Evolutionary conservation across 805 yeast species (phyloP).

Genomic region (Maudiozyma barnettii): DNA sequence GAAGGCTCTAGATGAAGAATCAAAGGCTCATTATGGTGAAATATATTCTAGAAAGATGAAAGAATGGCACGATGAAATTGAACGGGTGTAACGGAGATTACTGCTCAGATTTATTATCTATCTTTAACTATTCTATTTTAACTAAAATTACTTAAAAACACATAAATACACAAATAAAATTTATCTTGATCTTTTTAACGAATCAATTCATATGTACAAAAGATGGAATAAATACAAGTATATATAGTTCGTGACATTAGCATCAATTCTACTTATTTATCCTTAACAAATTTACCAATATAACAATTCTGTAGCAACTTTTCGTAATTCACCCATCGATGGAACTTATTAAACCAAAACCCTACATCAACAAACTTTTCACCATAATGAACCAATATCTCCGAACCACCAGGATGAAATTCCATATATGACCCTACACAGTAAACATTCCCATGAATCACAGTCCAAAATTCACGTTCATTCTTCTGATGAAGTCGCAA

Average conservation of each 20-base stretch:
- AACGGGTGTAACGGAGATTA: neutral
- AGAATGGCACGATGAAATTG: slow-evolving; percentile 5
- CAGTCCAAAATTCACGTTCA: slow-evolving; percentile 77
- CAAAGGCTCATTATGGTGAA: slow-evolving; percentile 18
- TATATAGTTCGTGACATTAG: neutral
- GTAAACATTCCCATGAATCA: slow-evolving; percentile 69
- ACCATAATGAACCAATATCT: slow-evolving; percentile 54
- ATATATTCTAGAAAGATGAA: slow-evolving; percentile 15
- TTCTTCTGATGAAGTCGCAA: slow-evolving; percentile 45
- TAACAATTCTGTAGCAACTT: slow-evolving; percentile 68
- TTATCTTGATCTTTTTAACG: too few species aligned
- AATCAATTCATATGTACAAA: too few species aligned
- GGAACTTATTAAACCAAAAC: slow-evolving; percentile 58
- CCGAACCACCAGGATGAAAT: slow-evolving; percentile 91
- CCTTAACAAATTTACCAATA: slow-evolving; percentile 44
- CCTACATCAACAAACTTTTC: slow-evolving; percentile 80
- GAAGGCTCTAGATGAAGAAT: slow-evolving; percentile 14
- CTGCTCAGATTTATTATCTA: too few species aligned
- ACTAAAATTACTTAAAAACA: too few species aligned
- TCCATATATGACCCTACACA: slow-evolving; percentile 74
- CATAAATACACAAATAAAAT: too few species aligned
- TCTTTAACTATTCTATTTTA: too few species aligned
- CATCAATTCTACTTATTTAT: neutral
- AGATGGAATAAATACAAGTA: neutral
- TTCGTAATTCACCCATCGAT: slow-evolving; percentile 77